Conservation (phyloP, 805 yeast species). For the Metschnikowia picachoensis region DNA sequence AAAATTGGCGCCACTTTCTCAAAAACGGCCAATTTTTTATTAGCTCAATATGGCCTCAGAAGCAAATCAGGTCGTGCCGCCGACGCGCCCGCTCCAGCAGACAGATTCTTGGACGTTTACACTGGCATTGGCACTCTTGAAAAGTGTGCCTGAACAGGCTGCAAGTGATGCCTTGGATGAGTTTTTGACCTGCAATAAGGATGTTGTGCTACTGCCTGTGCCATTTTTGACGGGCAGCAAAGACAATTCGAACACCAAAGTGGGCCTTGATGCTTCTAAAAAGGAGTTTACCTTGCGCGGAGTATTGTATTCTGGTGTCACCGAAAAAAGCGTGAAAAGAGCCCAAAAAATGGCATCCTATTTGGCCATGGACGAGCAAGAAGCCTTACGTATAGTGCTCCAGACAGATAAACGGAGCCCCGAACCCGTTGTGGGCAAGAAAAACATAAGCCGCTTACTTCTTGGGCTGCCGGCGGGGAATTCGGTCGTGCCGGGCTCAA, state of each 20-base stretch:
- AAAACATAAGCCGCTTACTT: conserved; percentile 1
- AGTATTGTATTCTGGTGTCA: conserved; percentile 33
- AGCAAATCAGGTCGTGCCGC: too few species aligned
- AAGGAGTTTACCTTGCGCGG: conserved; percentile 41
- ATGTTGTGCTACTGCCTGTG: conserved; percentile 27
- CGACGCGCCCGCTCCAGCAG: conserved; percentile 16
- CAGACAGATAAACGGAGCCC: conserved; percentile 39
- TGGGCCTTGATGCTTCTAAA: conserved; percentile 2
- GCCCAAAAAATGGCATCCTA: conserved; percentile 39
- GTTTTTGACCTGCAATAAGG: conserved; percentile 31
- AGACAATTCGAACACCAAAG: not conserved
- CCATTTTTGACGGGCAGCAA: conserved; percentile 23
- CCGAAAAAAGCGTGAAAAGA: conserved; percentile 30
- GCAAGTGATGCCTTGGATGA: conserved; percentile 38
- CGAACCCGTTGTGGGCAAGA: conserved; percentile 14
- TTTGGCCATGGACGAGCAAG: conserved; percentile 40
- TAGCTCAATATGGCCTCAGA: not conserved
- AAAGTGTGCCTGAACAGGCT: conserved; percentile 27
- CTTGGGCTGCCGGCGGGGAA: conserved; percentile 12
- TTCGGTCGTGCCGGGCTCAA: conserved; percentile 1
- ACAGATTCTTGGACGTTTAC: conserved; percentile 35
- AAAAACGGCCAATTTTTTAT: not conserved
- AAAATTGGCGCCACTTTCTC: too few species aligned
- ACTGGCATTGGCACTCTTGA: conserved; percentile 33
- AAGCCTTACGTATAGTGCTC: conserved; percentile 46